Evolutionary conservation across 106 monocot species (phyloP).

Genomic region (Ottelia alismoides): DNA sequence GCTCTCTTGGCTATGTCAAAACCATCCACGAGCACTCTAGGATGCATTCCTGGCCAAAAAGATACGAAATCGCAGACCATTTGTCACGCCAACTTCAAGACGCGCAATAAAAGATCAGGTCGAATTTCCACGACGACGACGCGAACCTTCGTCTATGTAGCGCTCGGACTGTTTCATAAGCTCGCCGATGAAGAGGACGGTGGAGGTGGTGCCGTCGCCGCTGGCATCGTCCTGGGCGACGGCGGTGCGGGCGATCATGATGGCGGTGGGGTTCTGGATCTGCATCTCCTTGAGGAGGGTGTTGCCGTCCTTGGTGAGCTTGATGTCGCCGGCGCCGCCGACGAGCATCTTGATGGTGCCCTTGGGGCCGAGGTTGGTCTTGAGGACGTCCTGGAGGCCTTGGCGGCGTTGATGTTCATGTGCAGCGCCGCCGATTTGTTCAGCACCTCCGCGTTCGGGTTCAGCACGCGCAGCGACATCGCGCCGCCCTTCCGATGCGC

Average conservation of each 20-base stretch:
- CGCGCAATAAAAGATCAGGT: background rate
- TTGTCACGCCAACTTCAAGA: too few relatives aligned
- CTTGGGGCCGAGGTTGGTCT: constrained; percentile 91
- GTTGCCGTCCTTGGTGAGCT: constrained; percentile 93
- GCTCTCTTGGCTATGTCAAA: constrained; percentile 96
- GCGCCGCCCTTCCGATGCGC: too few relatives aligned
- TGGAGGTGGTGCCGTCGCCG: constrained; percentile 88
- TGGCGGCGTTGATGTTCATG: constrained; percentile 98
- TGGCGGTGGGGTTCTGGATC: constrained; percentile 92
- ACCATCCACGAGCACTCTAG: constrained; percentile 85
- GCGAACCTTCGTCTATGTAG: constrained; percentile 78
- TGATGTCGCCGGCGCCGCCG: constrained; percentile 85
- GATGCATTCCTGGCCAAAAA: constrained; percentile 96
- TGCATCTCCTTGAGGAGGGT: constrained; percentile 97
- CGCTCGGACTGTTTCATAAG: constrained; percentile 96
- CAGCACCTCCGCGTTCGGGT: constrained; percentile 91
- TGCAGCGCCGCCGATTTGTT: constrained; percentile 93
- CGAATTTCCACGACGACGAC: background rate
- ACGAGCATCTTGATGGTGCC: constrained; percentile 98
- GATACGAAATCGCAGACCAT: too few relatives aligned
- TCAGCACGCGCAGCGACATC: constrained; percentile 83
- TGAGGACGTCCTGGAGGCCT: constrained; percentile 89
- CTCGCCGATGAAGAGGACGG: constrained; percentile 92
- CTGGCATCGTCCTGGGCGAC: constrained; percentile 86
- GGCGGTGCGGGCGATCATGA: constrained; percentile 92